Percentiles rank a stretch among this genome's conserved stretches.
Conservation (phyloP, 768 basidiomycete species). For the Pisolithus orientalis region DNA sequence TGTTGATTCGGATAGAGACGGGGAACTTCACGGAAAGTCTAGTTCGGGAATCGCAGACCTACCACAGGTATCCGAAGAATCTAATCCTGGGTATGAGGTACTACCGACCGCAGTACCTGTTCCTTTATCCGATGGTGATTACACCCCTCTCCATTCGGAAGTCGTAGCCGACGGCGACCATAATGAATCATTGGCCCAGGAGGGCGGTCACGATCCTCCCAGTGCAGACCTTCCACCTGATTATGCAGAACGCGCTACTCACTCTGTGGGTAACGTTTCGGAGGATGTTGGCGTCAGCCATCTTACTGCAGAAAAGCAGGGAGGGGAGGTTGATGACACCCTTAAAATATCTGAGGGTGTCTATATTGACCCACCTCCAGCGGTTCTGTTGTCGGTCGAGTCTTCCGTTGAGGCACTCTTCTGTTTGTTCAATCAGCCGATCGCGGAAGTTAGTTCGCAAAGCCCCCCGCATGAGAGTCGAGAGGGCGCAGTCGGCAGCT, state of each 20-base stretch:
- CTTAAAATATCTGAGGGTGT: constrained; percentile 61
- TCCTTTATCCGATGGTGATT: constrained; percentile 7
- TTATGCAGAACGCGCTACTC: constrained; percentile 7
- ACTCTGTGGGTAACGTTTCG: constrained; percentile 6
- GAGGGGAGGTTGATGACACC: constrained; percentile 31
- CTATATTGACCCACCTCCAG: constrained; percentile 70
- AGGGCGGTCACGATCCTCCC: neutral
- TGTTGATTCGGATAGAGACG: neutral
- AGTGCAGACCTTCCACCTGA: constrained; percentile 6
- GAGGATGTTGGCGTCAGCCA: neutral
- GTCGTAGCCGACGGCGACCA: neutral
- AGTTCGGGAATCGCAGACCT: neutral
- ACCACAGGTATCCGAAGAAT: too few species aligned
- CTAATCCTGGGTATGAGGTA: neutral
- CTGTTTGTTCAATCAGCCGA: constrained; percentile 53
- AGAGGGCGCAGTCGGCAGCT: constrained; percentile 14
- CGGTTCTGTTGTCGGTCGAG: constrained; percentile 46
- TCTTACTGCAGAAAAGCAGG: neutral
- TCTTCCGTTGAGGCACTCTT: constrained; percentile 37
- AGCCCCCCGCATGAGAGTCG: constrained; percentile 17
- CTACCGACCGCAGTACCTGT: neutral
- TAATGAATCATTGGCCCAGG: constrained; percentile 3
- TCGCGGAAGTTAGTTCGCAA: constrained; percentile 19
- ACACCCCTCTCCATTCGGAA: neutral
- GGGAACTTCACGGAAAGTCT: neutral